Evolutionary conservation across 2,329 filamentous ascomycete species (phyloP).

Genomic region (Botrytis sinoallii): DNA sequence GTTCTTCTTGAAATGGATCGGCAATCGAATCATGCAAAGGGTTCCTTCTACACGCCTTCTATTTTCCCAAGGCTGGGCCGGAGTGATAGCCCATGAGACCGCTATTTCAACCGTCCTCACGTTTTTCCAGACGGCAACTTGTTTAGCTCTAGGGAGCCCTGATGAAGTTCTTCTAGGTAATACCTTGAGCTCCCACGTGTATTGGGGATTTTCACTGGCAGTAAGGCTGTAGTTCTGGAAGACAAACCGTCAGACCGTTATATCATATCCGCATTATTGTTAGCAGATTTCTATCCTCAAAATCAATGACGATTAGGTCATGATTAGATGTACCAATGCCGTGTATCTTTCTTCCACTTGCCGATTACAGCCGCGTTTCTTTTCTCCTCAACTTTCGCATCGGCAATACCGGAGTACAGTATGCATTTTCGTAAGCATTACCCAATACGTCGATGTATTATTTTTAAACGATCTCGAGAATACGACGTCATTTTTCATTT

Average conservation of each 20-base stretch:
- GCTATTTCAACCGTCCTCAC: conserved; percentile 8
- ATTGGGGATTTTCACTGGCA: neutral
- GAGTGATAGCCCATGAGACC: neutral
- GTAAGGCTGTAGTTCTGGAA: neutral
- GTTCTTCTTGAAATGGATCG: neutral
- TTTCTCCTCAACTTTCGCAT: neutral
- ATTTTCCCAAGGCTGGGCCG: conserved; percentile 2
- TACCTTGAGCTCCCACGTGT: conserved; percentile 17
- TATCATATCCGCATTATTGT: neutral
- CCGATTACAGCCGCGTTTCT: neutral
- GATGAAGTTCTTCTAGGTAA: conserved; percentile 13
- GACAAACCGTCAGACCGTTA: conserved; percentile 12
- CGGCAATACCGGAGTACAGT: neutral
- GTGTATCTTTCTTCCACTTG: neutral
- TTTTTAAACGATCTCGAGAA: conserved; percentile 1
- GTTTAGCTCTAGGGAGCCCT: neutral
- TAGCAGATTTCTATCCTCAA: neutral
- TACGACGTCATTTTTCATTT: conserved; percentile 4
- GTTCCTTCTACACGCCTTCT: neutral
- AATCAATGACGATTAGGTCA: neutral
- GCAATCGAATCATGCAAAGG: conserved; percentile 12
- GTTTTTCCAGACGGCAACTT: conserved; percentile 3
- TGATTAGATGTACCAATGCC: neutral
- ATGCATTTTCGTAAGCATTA: conserved; percentile 12
- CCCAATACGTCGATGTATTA: neutral